A percentile compares a stretch with the other conserved stretches of the same genome.
Evolutionary conservation across 257 asterid species (phyloP).

Genomic region (Salvia hispanica): DNA sequence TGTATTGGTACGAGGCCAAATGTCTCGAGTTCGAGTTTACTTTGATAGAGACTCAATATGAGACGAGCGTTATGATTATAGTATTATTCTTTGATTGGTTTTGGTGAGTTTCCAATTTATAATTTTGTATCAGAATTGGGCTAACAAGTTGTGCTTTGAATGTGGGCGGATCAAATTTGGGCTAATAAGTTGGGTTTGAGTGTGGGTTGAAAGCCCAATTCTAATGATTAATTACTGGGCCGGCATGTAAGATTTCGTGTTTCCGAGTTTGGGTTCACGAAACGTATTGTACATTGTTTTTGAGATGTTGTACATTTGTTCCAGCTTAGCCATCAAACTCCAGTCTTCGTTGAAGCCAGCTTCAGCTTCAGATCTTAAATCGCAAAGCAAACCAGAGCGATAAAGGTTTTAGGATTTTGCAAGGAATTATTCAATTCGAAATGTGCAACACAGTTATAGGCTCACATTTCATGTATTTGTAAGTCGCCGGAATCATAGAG

Average conservation of each 20-base stretch:
- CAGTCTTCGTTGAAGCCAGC: constrained; percentile 32
- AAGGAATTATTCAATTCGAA: constrained; percentile 24
- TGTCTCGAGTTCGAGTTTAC: too few relatives aligned
- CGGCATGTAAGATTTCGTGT: background rate
- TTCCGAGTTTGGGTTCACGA: background rate
- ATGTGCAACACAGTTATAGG: background rate
- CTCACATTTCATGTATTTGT: constrained; percentile 27
- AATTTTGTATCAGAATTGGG: too few relatives aligned
- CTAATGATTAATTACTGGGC: background rate
- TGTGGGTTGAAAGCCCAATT: background rate
- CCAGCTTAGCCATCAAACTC: constrained; percentile 29
- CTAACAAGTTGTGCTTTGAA: too few relatives aligned
- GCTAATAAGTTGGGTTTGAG: background rate
- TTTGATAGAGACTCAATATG: too few relatives aligned
- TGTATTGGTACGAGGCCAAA: too few relatives aligned
- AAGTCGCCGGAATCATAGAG: constrained; percentile 31
- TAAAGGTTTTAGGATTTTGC: constrained; percentile 29
- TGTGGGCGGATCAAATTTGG: background rate
- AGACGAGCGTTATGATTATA: too few relatives aligned
- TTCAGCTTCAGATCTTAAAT: constrained; percentile 36
- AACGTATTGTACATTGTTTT: background rate
- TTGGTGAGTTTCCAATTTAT: too few relatives aligned
- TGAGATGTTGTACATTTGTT: constrained; percentile 24
- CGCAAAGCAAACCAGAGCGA: constrained; percentile 22
- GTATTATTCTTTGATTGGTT: too few relatives aligned